A percentile compares a stretch with the other conserved stretches of the same genome.
Evolutionary conservation across 106 monocot species (phyloP).

Genomic region (Dendrobium huoshanense): DNA sequence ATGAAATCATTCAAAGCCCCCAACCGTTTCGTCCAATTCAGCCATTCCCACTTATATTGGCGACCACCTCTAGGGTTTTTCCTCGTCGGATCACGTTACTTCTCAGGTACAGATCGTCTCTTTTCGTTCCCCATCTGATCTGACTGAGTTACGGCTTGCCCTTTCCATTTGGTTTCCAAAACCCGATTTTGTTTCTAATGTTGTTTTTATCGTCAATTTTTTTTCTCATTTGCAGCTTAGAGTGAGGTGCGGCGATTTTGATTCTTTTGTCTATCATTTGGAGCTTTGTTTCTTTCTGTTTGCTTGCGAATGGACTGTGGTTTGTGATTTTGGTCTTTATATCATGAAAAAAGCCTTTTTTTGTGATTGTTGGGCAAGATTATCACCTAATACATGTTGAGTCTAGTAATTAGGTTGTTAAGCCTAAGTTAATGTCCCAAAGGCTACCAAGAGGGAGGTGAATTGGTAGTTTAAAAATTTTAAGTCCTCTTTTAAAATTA

Average conservation of each 20-base stretch:
- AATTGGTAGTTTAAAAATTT: no score
- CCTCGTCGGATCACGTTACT: neutral
- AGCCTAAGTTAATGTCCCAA: no score
- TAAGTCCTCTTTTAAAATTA: no score
- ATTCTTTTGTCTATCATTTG: neutral
- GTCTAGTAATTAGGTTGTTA: no score
- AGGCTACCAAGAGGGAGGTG: no score
- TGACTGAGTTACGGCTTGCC: neutral
- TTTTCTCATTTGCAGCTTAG: no score
- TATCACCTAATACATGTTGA: constrained; percentile 28
- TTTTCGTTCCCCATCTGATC: neutral
- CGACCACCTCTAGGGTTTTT: neutral
- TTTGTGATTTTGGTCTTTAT: neutral
- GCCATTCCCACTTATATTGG: neutral
- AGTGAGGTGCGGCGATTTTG: neutral
- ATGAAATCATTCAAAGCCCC: constrained; percentile 9
- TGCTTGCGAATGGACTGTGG: neutral
- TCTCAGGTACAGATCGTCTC: neutral
- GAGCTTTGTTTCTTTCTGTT: neutral
- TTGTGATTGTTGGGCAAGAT: neutral
- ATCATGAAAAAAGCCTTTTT: neutral
- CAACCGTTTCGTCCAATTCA: constrained; percentile 5
- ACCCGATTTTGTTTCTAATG: neutral
- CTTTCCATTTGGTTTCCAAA: neutral
- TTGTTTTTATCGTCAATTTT: neutral